phyloP scores from a whole-genome alignment of 2,329 filamentous ascomycete genomes.

The Neoarthrinium moseri region DNA sequence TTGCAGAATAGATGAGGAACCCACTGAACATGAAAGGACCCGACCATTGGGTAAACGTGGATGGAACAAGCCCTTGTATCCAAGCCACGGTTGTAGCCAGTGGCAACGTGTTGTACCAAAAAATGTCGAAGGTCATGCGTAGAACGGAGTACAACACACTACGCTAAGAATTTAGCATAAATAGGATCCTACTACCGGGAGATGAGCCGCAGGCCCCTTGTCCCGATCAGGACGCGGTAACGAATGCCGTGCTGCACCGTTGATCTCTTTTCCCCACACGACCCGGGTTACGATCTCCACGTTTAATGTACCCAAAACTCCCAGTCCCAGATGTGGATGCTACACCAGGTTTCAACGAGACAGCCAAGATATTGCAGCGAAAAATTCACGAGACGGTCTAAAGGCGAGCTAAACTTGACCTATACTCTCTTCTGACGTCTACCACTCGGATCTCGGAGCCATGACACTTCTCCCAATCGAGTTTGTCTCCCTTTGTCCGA shows the following conservation, averaged over 20 bases:
- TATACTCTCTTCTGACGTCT: background rate
- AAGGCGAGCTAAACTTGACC: background rate
- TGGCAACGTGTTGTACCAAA: too few species aligned
- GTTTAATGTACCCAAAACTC: conserved; percentile 6
- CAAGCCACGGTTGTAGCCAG: too few species aligned
- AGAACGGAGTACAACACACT: too few species aligned
- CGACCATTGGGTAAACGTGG: too few species aligned
- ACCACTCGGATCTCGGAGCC: background rate
- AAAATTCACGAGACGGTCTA: background rate
- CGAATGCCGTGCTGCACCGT: background rate
- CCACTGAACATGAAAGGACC: too few species aligned
- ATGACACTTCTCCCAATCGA: conserved; percentile 1
- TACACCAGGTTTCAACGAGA: conserved; percentile 1
- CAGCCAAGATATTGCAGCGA: background rate
- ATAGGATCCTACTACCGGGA: background rate
- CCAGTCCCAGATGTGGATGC: background rate
- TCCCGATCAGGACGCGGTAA: background rate
- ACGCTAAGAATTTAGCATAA: conserved; percentile 1
- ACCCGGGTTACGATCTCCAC: too few species aligned
- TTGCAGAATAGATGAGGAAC: too few species aligned
- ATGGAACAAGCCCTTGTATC: too few species aligned
- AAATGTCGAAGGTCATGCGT: too few species aligned
- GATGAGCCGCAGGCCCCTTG: background rate
- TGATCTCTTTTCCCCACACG: background rate
- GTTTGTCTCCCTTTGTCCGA: background rate